Conservation (phyloP, 257 asterid species). For the Nicotiana paniculata region DNA sequence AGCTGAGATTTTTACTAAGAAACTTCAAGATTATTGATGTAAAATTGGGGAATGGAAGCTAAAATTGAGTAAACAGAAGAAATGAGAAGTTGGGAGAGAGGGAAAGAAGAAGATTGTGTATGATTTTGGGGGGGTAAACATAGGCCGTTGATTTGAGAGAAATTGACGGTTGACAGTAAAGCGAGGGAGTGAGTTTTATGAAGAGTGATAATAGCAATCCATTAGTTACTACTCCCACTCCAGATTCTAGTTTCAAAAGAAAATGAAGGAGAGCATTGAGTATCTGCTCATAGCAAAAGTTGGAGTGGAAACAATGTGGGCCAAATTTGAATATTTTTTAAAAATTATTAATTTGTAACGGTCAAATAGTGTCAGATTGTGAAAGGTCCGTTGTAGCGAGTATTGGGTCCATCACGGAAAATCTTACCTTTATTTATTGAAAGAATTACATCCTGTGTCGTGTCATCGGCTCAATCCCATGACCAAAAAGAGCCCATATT, state of each 20-base stretch:
- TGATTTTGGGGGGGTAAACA: slow-evolving; percentile 11
- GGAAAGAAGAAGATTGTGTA: neutral
- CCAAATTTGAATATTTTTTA: slow-evolving; percentile 10
- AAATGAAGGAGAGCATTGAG: neutral
- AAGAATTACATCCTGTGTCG: too few species aligned
- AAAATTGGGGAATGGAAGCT: neutral
- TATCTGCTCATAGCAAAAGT: slow-evolving; percentile 10
- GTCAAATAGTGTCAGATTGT: slow-evolving; percentile 16
- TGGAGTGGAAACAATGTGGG: neutral
- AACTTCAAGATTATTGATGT: slow-evolving; percentile 14
- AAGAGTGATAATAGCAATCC: neutral
- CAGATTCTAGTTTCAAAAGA: neutral
- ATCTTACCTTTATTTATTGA: neutral
- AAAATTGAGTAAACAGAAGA: slow-evolving; percentile 9
- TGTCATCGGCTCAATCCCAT: too few species aligned
- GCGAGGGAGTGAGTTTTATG: neutral
- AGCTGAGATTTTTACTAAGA: slow-evolving; percentile 6
- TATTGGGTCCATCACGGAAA: slow-evolving; percentile 7
- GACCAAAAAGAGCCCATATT: too few species aligned
- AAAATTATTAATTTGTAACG: slow-evolving; percentile 22
- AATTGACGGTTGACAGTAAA: slow-evolving; percentile 16
- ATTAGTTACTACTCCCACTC: slow-evolving; percentile 2
- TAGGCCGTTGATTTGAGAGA: slow-evolving; percentile 13
- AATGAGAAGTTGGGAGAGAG: neutral
- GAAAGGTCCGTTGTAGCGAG: slow-evolving; percentile 20